Evolutionary conservation across 768 basidiomycete species (phyloP).

Genomic region (Lactifluus rugatus): DNA sequence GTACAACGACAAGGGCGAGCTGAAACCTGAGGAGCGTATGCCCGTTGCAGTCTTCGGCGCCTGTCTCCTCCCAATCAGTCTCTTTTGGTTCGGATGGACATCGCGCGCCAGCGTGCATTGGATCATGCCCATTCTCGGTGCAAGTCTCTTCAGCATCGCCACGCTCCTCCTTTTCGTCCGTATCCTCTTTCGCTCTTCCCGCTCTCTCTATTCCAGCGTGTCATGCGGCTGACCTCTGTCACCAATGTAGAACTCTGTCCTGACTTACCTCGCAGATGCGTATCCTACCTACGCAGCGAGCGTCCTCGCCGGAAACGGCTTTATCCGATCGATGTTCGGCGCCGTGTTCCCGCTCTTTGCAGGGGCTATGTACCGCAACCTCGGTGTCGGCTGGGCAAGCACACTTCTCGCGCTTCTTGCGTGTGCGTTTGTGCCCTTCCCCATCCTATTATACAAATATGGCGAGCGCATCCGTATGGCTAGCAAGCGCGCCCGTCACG

Average conservation of each 20-base stretch:
- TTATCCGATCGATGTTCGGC: constrained; percentile 26
- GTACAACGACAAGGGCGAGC: constrained; percentile 14
- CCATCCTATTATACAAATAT: constrained; percentile 16
- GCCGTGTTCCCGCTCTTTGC: constrained; percentile 19
- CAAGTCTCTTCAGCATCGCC: constrained; percentile 27
- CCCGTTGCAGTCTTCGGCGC: constrained; percentile 28
- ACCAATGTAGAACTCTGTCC: constrained; percentile 13
- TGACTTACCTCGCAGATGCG: constrained; percentile 27
- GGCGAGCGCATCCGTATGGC: constrained; percentile 15
- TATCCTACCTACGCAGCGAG: constrained; percentile 27
- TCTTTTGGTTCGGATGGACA: constrained; percentile 31
- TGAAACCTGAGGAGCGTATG: constrained; percentile 27
- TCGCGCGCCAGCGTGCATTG: constrained; percentile 25
- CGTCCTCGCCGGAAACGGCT: constrained; percentile 29
- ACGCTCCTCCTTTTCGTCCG: constrained; percentile 27
- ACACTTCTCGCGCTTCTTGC: constrained; percentile 24
- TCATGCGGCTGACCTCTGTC: not conserved
- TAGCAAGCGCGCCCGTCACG: constrained; percentile 19
- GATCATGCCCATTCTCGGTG: constrained; percentile 30
- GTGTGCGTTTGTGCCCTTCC: constrained; percentile 23
- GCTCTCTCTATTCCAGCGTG: constrained; percentile 12
- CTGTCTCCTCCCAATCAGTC: constrained; percentile 26
- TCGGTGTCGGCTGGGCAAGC: constrained; percentile 24
- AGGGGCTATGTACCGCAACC: constrained; percentile 21
- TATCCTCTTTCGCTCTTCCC: not conserved